Conservation (phyloP, 352 stramenopile genomes). For the Salisapilia sapeloensis region DNA sequence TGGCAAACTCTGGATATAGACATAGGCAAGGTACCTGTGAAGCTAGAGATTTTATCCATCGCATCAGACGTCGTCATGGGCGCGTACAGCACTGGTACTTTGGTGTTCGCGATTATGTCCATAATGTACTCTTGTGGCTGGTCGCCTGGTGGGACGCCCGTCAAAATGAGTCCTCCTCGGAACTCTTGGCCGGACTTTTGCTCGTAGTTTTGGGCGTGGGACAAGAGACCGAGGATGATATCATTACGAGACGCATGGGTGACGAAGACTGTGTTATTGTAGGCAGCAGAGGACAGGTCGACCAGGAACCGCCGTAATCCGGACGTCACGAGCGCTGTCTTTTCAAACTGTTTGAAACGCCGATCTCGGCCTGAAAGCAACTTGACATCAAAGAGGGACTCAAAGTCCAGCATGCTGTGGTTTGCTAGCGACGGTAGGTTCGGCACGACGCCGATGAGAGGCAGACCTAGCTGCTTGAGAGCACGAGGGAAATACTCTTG, state of each 20-base stretch:
- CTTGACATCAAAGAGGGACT: slow-evolving; percentile 63
- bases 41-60: slow-evolving; percentile 69
- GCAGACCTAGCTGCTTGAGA: slow-evolving; percentile 54
- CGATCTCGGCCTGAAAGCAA: slow-evolving; percentile 30
- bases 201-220: slow-evolving; percentile 63
- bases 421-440: slow-evolving; percentile 60
- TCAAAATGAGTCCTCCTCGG: slow-evolving; percentile 80
- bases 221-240: slow-evolving; percentile 81
- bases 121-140: slow-evolving; percentile 66
- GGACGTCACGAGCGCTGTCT: slow-evolving; percentile 73
- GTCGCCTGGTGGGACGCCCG: slow-evolving; percentile 53
- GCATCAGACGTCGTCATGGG: slow-evolving; percentile 57
- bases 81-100: slow-evolving; percentile 56
- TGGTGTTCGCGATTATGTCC: slow-evolving; percentile 43
- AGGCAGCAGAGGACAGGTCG: slow-evolving; percentile 57
- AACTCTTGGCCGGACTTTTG: slow-evolving; percentile 41
- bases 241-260: slow-evolving; percentile 81
- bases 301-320: slow-evolving; percentile 67
- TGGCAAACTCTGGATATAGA: slow-evolving; percentile 2
- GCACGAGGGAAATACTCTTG: slow-evolving; percentile 79
- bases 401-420: slow-evolving; percentile 80
- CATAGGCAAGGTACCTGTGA: slow-evolving; percentile 28
- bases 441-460: slow-evolving; percentile 72
- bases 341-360: slow-evolving; percentile 64
- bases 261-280: slow-evolving; percentile 74